Percentiles rank a stretch among this genome's conserved stretches.
Conservation (phyloP, 78 protist genomes). For the Dictyostelium capitatum region DNA sequence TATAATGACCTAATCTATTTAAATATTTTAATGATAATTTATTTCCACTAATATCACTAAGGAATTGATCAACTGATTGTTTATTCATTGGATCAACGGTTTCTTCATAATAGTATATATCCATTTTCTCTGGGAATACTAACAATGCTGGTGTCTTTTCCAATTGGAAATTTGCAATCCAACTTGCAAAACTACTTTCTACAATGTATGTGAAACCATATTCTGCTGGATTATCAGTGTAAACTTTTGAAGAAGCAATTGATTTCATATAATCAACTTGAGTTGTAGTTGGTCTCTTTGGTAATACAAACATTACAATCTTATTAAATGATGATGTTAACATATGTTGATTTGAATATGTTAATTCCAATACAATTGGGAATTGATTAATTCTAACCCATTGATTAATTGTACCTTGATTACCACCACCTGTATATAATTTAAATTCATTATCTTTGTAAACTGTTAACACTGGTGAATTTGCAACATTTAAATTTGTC, state of each 20-base stretch:
- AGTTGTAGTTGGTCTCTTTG: constrained; percentile 4
- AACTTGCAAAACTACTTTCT: constrained; percentile 11
- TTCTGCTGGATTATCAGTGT: constrained; percentile 10
- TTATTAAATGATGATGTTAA: constrained; percentile 8
- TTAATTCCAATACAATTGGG: constrained; percentile 32
- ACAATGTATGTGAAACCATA: constrained; percentile 27
- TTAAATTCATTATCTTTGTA: neutral
- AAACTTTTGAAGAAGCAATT: neutral
- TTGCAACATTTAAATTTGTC: too few species aligned
- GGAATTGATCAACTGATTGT: neutral
- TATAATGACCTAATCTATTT: constrained; percentile 13
- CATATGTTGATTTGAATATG: constrained; percentile 15
- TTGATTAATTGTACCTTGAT: neutral
- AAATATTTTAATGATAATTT: constrained; percentile 25
- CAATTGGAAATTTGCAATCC: constrained; percentile 11
- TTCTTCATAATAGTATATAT: constrained; percentile 51
- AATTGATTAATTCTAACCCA: constrained; percentile 60
- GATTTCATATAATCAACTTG: constrained; percentile 22
- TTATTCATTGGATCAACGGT: constrained; percentile 12
- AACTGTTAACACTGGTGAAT: neutral
- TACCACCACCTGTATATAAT: neutral
- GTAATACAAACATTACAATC: constrained; percentile 42
- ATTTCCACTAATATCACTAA: constrained; percentile 7
- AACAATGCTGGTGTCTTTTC: constrained; percentile 48
- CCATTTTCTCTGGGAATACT: constrained; percentile 27